phyloP scores from a whole-genome alignment of 129 eudicot species.

The Silybum marianum region DNA sequence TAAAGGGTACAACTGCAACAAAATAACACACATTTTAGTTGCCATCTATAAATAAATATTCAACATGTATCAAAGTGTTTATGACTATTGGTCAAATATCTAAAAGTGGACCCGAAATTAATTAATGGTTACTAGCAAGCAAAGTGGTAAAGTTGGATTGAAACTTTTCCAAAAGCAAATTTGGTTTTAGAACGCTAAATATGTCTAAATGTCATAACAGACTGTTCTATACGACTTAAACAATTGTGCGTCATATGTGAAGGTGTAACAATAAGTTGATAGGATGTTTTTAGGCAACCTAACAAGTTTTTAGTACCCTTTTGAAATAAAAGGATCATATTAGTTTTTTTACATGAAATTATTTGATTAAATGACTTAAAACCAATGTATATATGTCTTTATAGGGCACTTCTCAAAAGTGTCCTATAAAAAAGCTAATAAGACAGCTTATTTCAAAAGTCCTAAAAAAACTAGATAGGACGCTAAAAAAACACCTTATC shows the following conservation, averaged over 20 bases:
- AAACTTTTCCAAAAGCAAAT: not conserved
- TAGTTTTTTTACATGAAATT: not conserved
- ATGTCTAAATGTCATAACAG: not conserved
- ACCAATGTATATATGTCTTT: not conserved
- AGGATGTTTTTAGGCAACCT: not conserved
- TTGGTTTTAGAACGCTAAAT: not conserved
- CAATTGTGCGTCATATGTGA: not conserved
- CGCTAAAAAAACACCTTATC: not conserved
- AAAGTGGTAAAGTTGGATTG: not conserved
- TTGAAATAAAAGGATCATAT: not conserved
- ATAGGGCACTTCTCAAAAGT: not conserved
- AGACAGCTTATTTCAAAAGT: too few relatives aligned
- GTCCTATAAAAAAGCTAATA: not conserved
- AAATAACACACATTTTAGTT: not conserved
- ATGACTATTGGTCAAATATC: slow-evolving; percentile 2
- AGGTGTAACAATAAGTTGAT: not conserved
- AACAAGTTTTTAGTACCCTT: too few relatives aligned
- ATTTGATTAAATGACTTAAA: not conserved
- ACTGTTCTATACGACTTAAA: too few relatives aligned
- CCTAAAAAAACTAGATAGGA: not conserved
- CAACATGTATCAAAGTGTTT: not conserved
- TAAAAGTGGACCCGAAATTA: not conserved
- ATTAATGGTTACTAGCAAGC: not conserved
- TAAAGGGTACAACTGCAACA: slow-evolving; percentile 38
- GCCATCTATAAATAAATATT: not conserved